A percentile compares a stretch with the other conserved stretches of the same genome.
Evolutionary conservation across 441 rosid species (phyloP).

Genomic region (Viola pubescens): DNA sequence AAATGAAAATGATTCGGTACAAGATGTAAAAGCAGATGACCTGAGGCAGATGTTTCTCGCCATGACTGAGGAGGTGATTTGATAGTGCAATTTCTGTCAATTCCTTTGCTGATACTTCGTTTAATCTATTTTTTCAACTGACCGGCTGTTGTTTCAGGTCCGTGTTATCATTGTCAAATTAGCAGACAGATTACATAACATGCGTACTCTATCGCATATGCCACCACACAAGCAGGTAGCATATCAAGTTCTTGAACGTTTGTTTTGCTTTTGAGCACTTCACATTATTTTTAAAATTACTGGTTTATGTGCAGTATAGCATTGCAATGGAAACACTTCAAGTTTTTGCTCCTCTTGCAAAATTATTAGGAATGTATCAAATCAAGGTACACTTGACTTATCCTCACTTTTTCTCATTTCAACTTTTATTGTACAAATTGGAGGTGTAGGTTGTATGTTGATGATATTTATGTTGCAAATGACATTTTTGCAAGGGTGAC

Average conservation of each 20-base stretch:
- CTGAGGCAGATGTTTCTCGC: constrained; percentile 96
- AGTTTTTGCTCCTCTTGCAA: constrained; percentile 96
- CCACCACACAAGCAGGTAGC: constrained; percentile 93
- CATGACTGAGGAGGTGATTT: constrained; percentile 88
- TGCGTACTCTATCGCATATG: constrained; percentile 95
- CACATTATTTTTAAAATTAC: constrained; percentile 19
- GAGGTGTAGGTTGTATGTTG: neutral
- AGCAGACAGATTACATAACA: constrained; percentile 95
- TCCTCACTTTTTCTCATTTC: constrained; percentile 5
- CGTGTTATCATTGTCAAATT: constrained; percentile 97
- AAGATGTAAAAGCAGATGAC: constrained; percentile 99
- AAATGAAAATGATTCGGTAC: constrained; percentile 55
- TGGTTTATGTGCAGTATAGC: constrained; percentile 59
- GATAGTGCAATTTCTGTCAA: neutral
- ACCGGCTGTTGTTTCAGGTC: constrained; percentile 51
- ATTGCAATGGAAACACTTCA: constrained; percentile 93
- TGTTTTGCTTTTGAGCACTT: constrained; percentile 16
- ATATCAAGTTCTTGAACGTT: constrained; percentile 13
- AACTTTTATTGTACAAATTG: constrained; percentile 5
- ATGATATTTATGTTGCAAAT: no score
- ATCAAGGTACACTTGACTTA: constrained; percentile 55
- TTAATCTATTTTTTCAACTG: constrained; percentile 14
- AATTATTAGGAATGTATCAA: constrained; percentile 92
- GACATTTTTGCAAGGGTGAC: neutral
- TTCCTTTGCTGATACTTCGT: neutral